These are phyloP conservation scores for Chionographis japonica DNA, from an alignment of 106 monocot genomes.

Conservation along the genomic window DNA sequence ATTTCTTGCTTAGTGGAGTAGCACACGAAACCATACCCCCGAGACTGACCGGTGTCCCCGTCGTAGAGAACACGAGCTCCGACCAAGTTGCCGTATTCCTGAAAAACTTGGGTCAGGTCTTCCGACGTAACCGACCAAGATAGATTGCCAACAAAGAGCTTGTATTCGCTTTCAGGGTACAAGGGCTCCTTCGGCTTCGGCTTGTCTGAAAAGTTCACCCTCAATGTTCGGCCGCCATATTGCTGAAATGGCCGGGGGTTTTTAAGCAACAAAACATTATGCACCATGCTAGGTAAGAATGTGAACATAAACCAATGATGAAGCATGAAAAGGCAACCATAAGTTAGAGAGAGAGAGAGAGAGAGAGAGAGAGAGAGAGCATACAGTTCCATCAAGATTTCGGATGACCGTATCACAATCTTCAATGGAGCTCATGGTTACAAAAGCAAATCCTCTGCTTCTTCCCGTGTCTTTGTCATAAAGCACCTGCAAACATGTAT, in stretches of 20 bases:
- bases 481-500: constrained; percentile 46
- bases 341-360: not conserved
- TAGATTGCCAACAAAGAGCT: constrained; percentile 91
- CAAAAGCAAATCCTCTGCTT: constrained; percentile 95
- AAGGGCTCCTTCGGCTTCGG: constrained; percentile 65
- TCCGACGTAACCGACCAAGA: constrained; percentile 85
- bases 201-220: constrained; percentile 88
- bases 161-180: constrained; percentile 80
- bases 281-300: not conserved
- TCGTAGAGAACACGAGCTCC: constrained; percentile 83
- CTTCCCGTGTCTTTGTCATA: constrained; percentile 80
- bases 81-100: constrained; percentile 67
- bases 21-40: constrained; percentile 88
- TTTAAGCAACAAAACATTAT: not conserved
- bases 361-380: not conserved
- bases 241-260: constrained; percentile 42
- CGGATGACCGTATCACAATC: constrained; percentile 75
- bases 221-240: constrained; percentile 62
- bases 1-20: constrained; percentile 80
- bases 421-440: constrained; percentile 69
- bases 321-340: too few relatives aligned
- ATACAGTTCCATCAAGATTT: constrained; percentile 84
- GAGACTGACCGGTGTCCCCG: constrained; percentile 77
- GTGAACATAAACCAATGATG: too few relatives aligned
- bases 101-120: constrained; percentile 46